phyloP scores from a whole-genome alignment of 2,329 filamentous ascomycete genomes.

The Calycina herbarum region DNA sequence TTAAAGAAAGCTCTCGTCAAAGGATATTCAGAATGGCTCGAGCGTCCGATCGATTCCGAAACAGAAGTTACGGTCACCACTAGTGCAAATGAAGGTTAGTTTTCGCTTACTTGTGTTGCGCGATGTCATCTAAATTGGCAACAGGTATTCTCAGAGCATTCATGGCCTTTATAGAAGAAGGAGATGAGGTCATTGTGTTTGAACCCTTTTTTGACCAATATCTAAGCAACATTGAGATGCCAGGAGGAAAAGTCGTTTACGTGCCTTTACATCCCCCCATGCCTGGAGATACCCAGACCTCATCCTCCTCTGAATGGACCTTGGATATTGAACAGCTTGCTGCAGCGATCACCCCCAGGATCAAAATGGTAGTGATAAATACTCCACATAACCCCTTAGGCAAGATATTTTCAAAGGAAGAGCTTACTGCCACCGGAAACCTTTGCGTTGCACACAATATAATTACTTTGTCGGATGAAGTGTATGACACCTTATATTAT shows the following conservation, averaged over 20 bases:
- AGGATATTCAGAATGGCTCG: slow-evolving; percentile 88
- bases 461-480: slow-evolving; percentile 87
- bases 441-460: slow-evolving; percentile 91
- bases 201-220: slow-evolving; percentile 99
- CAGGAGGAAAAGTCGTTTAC: slow-evolving; percentile 90
- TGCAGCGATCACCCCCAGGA: slow-evolving; percentile 76
- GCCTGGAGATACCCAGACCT: slow-evolving; percentile 75
- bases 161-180: slow-evolving; percentile 93
- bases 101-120: neutral
- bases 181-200: slow-evolving; percentile 96
- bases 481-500: slow-evolving; percentile 95
- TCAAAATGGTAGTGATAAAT: slow-evolving; percentile 94
- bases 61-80: slow-evolving; percentile 95
- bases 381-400: slow-evolving; percentile 91
- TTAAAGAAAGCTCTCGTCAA: slow-evolving; percentile 91
- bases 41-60: slow-evolving; percentile 77
- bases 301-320: slow-evolving; percentile 83
- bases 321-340: slow-evolving; percentile 83
- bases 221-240: slow-evolving; percentile 98
- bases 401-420: slow-evolving; percentile 87
- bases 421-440: slow-evolving; percentile 81
- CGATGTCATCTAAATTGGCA: slow-evolving; percentile 15
- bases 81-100: slow-evolving; percentile 74
- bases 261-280: slow-evolving; percentile 88
- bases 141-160: slow-evolving; percentile 90